Evolutionary conservation across 345 rosid species (phyloP), one percentile per base, ranked within the genome.

Genomic region (Pelargonium nanum): DNA sequence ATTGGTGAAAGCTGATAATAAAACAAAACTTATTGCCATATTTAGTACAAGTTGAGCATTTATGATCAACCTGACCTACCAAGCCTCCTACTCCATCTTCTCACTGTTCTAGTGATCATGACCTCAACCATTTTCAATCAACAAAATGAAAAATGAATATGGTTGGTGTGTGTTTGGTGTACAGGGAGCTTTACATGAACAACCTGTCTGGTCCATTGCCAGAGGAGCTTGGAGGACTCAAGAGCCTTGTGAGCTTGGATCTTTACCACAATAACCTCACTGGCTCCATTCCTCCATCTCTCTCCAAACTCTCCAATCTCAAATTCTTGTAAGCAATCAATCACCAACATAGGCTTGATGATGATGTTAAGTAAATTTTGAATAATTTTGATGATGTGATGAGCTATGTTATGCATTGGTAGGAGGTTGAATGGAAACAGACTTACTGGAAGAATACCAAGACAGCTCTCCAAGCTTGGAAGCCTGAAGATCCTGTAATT

Each of bases 101-200:
- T 5, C 12, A 34, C 4, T 34, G 13, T 34, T 34, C 1, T 15
- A 4, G 48, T 40, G 48, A 40, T 40, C 48, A 40, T 40, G 48
- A 40, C 48, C 48, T 40, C 15, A 17, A 17, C 48, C 48, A 40
- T 12, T 40, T 40, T 40, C 48, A 40, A 9, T 40, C 48, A 40
- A 40, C 15, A 17, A 40, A 40, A 9, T 57, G 44, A 54, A 22
- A 56, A 22, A 54, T 19, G 19, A 68, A 59, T 16, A 24, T 15
- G 59, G 64, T 70, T 23, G 63, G 32, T 66, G 68, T 55, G 6
- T 60, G 57, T 26, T 22, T 6, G 40, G 26, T 3, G 53, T 20
- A 24, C 65, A 87, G 95, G 74, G 95, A 87, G 60, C 69, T 87
- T 24, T 87, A 87, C 76, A 76, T 67, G 81, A 84, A 84, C 68